These are phyloP conservation scores for Corrigiola litoralis DNA, from an alignment of 179 eudicot genomes.

Conservation along the genomic window DNA sequence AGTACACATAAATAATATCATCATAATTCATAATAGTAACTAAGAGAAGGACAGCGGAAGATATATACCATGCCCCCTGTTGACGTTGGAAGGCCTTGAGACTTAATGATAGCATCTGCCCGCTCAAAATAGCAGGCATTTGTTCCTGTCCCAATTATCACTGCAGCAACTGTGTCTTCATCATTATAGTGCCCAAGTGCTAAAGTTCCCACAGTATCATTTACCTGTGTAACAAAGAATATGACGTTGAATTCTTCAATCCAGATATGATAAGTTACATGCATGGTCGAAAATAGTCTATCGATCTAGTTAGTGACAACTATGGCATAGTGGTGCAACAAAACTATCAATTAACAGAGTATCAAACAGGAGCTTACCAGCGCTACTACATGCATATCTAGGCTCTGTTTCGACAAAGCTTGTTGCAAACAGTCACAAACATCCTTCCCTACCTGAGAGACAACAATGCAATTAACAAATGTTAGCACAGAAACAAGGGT, in stretches of 20 bases:
- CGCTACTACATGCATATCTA: conserved; percentile 66
- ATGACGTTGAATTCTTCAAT: not conserved
- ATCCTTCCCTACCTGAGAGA: conserved; percentile 68
- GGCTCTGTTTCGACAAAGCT: conserved; percentile 58
- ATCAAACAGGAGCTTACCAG: conserved; percentile 47
- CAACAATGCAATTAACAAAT: not conserved
- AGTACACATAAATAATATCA: not conserved
- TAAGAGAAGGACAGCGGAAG: not conserved
- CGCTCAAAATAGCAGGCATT: conserved; percentile 48
- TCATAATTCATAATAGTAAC: not conserved
- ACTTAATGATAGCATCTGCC: conserved; percentile 39
- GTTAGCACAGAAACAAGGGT: not conserved
- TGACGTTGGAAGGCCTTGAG: conserved; percentile 38
- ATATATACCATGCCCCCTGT: conserved; percentile 46
- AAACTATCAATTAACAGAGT: not conserved
- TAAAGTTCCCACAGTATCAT: conserved; percentile 53
- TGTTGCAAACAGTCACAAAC: conserved; percentile 56
- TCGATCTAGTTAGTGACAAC: not conserved
- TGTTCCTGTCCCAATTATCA: conserved; percentile 46
- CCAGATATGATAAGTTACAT: too few relatives aligned
- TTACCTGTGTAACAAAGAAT: conserved; percentile 29
- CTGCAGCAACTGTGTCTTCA: conserved; percentile 47
- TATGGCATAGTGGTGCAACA: not conserved
- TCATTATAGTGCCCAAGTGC: conserved; percentile 48
- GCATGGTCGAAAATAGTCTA: too few relatives aligned